phyloP scores from a whole-genome alignment of 371 early-diverging fungal species.

The Zancudomyces culisetae region DNA sequence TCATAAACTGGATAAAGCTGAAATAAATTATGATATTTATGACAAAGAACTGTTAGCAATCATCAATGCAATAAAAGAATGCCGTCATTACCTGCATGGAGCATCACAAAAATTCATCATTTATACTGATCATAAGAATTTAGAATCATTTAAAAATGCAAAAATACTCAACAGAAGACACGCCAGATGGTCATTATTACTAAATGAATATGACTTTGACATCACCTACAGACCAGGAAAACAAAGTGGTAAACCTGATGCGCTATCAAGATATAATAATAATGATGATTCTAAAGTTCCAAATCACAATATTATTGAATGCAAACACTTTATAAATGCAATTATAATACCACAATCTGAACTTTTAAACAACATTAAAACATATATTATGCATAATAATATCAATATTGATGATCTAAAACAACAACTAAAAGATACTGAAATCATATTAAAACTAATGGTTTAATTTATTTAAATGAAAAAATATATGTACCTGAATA shows the following conservation, averaged over 20 bases:
- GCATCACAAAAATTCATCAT: conserved; percentile 13
- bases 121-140: conserved; percentile 28
- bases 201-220: conserved; percentile 22
- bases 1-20: conserved; percentile 15
- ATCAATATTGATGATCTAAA: neutral
- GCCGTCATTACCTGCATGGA: conserved; percentile 26
- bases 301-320: conserved; percentile 4
- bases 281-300: conserved; percentile 6
- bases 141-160: conserved; percentile 17
- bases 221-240: conserved; percentile 23
- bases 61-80: conserved; percentile 20
- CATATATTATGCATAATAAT: too few species aligned
- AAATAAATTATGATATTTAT: conserved; percentile 26
- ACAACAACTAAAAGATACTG: neutral
- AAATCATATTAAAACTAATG: too few species aligned
- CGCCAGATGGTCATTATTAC: conserved; percentile 5
- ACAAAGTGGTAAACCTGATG: conserved; percentile 23
- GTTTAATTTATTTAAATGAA: conserved; percentile 10
- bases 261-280: conserved; percentile 26
- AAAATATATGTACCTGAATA: conserved; percentile 14
- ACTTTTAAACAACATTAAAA: too few species aligned
- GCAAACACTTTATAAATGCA: neutral
- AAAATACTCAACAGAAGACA: conserved; percentile 3
- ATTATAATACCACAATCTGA: neutral
- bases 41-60: conserved; percentile 33